Evolutionary conservation across 371 early-diverging fungal genomes (phyloP).

Genomic region (Nosema granulosis): DNA sequence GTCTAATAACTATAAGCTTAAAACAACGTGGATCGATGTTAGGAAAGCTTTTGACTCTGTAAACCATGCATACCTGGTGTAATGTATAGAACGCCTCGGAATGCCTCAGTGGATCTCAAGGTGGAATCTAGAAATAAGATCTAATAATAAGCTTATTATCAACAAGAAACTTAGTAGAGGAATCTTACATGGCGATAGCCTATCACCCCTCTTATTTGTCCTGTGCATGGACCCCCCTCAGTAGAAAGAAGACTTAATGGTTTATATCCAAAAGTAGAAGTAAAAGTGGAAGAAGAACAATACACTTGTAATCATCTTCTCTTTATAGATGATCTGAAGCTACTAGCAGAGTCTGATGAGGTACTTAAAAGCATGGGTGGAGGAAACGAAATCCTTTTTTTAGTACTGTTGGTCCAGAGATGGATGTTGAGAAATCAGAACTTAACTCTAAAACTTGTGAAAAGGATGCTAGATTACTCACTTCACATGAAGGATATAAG

Average conservation of each 20-base stretch:
- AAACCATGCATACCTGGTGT: not conserved
- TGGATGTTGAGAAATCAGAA: slow-evolving; percentile 2
- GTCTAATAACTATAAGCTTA: not conserved
- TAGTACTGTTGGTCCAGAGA: not conserved
- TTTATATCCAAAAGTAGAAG: not conserved
- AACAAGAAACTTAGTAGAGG: slow-evolving; percentile 7
- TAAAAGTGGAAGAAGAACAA: not conserved
- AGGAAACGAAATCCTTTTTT: not conserved
- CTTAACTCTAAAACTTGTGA: not conserved
- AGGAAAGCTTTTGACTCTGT: not conserved
- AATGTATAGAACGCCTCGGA: not conserved
- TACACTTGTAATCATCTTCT: slow-evolving; percentile 2
- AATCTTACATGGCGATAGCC: slow-evolving; percentile 20
- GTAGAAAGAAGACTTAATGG: slow-evolving; percentile 5
- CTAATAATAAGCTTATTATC: not conserved
- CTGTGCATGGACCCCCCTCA: slow-evolving; percentile 29
- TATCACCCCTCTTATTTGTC: slow-evolving; percentile 22
- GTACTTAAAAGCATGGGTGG: not conserved
- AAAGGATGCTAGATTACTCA: not conserved
- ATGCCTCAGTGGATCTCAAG: not conserved
- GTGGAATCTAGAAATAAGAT: not conserved
- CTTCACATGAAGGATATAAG: not conserved
- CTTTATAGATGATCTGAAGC: not conserved
- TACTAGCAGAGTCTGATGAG: not conserved
- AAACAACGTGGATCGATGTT: slow-evolving; percentile 1